Conservation (phyloP, 1,284 basidiomycete genomes). For the Trametes sp. region DNA sequence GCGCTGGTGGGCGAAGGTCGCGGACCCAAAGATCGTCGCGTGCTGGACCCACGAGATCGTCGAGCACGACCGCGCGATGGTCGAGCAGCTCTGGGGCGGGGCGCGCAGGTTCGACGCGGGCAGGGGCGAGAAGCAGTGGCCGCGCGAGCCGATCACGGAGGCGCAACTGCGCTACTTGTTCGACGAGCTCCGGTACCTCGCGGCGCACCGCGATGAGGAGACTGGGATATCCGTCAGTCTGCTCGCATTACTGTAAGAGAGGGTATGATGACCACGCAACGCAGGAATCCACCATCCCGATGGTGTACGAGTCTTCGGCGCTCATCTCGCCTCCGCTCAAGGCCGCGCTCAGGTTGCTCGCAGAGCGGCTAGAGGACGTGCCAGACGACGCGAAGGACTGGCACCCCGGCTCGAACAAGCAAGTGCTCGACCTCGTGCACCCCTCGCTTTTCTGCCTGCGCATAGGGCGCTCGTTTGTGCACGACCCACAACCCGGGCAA, state of each 20-base stretch:
- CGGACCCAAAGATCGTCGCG: conserved; percentile 5
- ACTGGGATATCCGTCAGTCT: conserved; percentile 5
- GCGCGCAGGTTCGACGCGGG: conserved; percentile 3
- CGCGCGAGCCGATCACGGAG: conserved; percentile 15
- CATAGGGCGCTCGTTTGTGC: conserved; percentile 23
- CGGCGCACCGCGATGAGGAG: conserved; percentile 6
- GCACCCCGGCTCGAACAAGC: conserved; percentile 33
- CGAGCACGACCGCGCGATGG: conserved; percentile 11
- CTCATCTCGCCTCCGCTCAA: conserved; percentile 19
- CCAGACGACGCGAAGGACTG: conserved; percentile 28
- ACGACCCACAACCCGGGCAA: conserved; percentile 1
- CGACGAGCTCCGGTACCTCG: conserved; percentile 12
- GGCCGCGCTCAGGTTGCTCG: not conserved
- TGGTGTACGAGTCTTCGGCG: conserved; percentile 48
- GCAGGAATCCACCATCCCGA: conserved; percentile 41
- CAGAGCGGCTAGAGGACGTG: conserved; percentile 19
- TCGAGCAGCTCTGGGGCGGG: conserved; percentile 17
- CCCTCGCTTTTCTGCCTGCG: conserved; percentile 15
- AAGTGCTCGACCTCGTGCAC: conserved; percentile 31
- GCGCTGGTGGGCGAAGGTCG: conserved; percentile 21
- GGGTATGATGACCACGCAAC: not conserved
- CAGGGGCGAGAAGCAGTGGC: conserved; percentile 18
- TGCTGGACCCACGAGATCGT: conserved; percentile 13
- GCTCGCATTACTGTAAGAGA: not conserved
- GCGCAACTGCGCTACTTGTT: conserved; percentile 14